phyloP scores from a whole-genome alignment of 2,329 filamentous ascomycete genomes.

The Ceratocystis variospora region DNA sequence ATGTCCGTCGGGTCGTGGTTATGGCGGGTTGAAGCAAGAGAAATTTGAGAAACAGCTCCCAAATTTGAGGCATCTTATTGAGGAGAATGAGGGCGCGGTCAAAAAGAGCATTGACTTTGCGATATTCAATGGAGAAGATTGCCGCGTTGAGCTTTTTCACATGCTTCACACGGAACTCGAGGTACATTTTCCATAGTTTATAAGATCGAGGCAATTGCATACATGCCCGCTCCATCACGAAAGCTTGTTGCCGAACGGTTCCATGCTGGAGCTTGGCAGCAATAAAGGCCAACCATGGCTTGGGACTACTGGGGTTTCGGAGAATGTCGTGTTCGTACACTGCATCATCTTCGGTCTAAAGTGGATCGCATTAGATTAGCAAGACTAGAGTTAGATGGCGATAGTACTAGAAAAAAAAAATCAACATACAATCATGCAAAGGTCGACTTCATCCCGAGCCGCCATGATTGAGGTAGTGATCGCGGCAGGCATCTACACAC shows the following conservation, averaged over 20 bases:
- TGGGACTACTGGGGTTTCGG: conserved; percentile 70
- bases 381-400: background rate
- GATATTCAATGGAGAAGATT: conserved; percentile 63
- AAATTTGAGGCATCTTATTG: conserved; percentile 97
- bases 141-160: conserved; percentile 71
- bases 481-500: conserved; percentile 9
- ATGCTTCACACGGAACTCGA: conserved; percentile 71
- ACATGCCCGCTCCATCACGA: conserved; percentile 81
- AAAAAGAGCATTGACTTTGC: conserved; percentile 89
- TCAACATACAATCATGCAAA: conserved; percentile 36
- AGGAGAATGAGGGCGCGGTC: conserved; percentile 83
- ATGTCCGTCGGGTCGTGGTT: conserved; percentile 71
- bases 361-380: conserved; percentile 19
- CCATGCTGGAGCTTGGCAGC: conserved; percentile 83
- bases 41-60: conserved; percentile 94
- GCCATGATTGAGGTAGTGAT: background rate
- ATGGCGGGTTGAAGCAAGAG: conserved; percentile 83
- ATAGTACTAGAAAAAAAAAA: background rate
- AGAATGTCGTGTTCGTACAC: conserved; percentile 94
- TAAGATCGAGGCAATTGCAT: conserved; percentile 82
- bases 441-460: conserved; percentile 24
- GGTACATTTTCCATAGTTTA: conserved; percentile 97
- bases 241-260: conserved; percentile 69
- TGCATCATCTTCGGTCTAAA: conserved; percentile 69
- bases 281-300: conserved; percentile 91